Base-by-base conservation (phyloP, 305 asterid genomes). In the Andrographis paniculata region DNA sequence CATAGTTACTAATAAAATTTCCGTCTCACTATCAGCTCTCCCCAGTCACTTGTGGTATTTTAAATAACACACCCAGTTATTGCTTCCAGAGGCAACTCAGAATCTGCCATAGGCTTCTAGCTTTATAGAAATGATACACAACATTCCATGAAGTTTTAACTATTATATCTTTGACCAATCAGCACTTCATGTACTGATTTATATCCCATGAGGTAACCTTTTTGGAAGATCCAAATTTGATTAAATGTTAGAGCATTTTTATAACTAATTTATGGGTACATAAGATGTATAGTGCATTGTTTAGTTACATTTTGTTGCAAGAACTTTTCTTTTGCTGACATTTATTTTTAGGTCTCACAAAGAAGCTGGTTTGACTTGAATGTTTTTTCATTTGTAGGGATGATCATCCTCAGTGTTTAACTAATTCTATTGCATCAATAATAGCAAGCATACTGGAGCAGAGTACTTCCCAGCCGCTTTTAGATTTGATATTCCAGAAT, bases 401-500 rank as follows among this genome's bases (percentile, higher is more conserved):
- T 17, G 70, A 84, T 55, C 96, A 88, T 55, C 89, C 87, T 55
- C 76, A 59, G 48, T 71, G 74, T 67, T 56, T 84, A 75, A 61
- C 75, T 56, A 63, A 24, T 55, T 73, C 94, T 52, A 73, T 80
- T 73, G 66, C 87, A 58, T 77, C 84, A 21, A 77, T 88, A 51
- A 78, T 84, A 59, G 56, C 66, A 53, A 66, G 59, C 42, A 65
- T 77, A 60, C 60, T 84, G 74, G 84, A 73, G 63, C 93, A 78
- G 68, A 72, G 61, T 45, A 45, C 60, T 53, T 70, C 64, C 58
- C 88, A 78, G 52, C 67, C 75, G 39, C 86, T 88, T 53, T 45
- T 75, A 61, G 95, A 82, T 57, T 75, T 84, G 73, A 63, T 88
- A 63, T 65, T 88, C 59, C 83, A 66, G 67, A 82, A 79, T 71